Evolutionary conservation across 1,284 basidiomycete species (phyloP).

Genomic region (Puccinia polysora): DNA sequence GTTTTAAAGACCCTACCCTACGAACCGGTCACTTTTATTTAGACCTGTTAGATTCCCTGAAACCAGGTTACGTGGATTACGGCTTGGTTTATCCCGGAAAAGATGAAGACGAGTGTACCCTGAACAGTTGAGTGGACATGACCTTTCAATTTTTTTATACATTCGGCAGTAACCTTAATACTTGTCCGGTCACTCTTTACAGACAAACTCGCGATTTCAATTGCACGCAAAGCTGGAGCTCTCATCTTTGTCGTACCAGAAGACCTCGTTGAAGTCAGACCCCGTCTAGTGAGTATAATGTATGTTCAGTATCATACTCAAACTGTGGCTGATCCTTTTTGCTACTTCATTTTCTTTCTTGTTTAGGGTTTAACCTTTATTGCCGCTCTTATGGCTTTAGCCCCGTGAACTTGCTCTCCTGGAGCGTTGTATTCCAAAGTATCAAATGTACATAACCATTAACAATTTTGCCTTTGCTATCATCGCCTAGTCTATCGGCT

Average conservation of each 20-base stretch:
- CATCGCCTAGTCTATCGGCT: too few relatives aligned
- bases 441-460: too few relatives aligned
- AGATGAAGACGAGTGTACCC: conserved; percentile 78
- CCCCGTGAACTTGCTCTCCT: too few relatives aligned
- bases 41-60: conserved; percentile 81
- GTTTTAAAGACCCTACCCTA: conserved; percentile 90
- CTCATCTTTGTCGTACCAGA: conserved; percentile 97
- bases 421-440: too few relatives aligned
- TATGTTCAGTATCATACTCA: neutral
- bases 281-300: conserved; percentile 19
- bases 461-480: too few relatives aligned
- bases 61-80: conserved; percentile 93
- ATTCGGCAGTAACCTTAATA: neutral
- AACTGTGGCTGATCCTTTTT: neutral
- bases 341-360: neutral
- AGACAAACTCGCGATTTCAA: conserved; percentile 93
- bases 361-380: conserved; percentile 40
- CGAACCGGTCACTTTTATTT: conserved; percentile 89
- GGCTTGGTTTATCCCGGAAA: conserved; percentile 66
- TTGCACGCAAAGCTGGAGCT: conserved; percentile 93
- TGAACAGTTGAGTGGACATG: conserved; percentile 59
- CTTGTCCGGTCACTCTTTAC: neutral
- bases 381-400: conserved; percentile 39
- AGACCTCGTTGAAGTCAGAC: conserved; percentile 56
- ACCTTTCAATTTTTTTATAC: neutral